Evolutionary conservation across 2,329 filamentous ascomycete species (phyloP), one percentile per base, ranked within the genome.

Genomic region (Pseudogymnoascus sp.): DNA sequence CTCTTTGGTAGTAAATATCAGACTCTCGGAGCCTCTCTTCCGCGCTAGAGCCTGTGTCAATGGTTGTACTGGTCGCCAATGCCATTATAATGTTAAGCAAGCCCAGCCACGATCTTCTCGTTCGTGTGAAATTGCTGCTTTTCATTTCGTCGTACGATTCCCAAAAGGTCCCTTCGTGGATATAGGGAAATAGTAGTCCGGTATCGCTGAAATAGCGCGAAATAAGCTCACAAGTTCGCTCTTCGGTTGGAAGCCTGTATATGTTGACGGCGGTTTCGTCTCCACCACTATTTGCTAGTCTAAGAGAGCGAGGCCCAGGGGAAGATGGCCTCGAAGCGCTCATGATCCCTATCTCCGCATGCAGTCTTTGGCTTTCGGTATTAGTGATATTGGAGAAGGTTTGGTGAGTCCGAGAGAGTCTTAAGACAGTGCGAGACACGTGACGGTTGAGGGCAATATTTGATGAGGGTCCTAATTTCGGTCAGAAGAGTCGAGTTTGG

Each of bases 1-100:
- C 78, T 1, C 80, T 70, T 2, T 73, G 70, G 61, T 76, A 82
- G 65, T 76, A 81, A 1, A 78, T 67, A 14, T 82, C 75, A 0
- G 79, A 78, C 19, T 76, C 69, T 14, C 71, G 68, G 21, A 73
- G 72, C 23, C 77, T 71, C 33, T 77, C 70, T 21, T 73, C 69
- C 0, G 75, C 68, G 4, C 68, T 71, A 6, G 73, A 63, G 6
- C 70, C 69, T 1, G 63, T 66, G 29, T 71, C 69, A 6, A 70
- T 67, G 7, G 68, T 72, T 1, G 74, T 72, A 16, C 73, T 77
- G 11, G 72, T 75, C 0, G 78, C 76, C 72, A 82, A 77, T 1
- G 80, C 78, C 1, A 83, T 70, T 0, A 82, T 74, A 62, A 81
- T 78, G 59, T 82, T 82, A 0, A 83, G 67, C 2, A 81, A 66